A percentile compares a stretch with the other conserved stretches of the same genome.
Conservation (phyloP, 1,139 yeast genomes). For the Tardiomyces digboiensis region DNA sequence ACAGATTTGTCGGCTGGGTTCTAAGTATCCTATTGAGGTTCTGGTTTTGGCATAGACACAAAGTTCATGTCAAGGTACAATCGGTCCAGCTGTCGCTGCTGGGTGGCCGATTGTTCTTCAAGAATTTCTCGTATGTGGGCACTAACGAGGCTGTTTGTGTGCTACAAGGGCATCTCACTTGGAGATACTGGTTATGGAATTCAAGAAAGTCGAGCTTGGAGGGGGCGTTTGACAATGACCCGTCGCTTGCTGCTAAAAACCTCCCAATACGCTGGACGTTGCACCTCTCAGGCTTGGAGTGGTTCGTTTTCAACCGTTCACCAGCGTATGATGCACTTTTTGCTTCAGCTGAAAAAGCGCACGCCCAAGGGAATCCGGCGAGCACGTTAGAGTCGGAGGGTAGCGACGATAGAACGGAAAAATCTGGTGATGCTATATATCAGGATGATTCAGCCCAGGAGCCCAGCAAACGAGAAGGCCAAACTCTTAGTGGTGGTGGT, state of each 20-base stretch:
- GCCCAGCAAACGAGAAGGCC: neutral
- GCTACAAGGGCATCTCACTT: constrained; percentile 64
- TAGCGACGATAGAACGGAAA: neutral
- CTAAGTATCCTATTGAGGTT: constrained; percentile 43
- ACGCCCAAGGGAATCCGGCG: neutral
- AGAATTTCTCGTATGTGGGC: constrained; percentile 62
- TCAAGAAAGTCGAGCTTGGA: constrained; percentile 40
- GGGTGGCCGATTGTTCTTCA: constrained; percentile 76
- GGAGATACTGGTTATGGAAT: constrained; percentile 79
- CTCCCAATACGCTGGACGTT: constrained; percentile 53
- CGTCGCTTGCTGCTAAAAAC: constrained; percentile 20
- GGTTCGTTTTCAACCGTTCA: constrained; percentile 72
- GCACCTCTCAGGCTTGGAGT: constrained; percentile 66
- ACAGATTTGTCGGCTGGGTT: constrained; percentile 58
- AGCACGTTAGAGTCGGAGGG: neutral
- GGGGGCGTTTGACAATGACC: constrained; percentile 15
- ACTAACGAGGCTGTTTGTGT: constrained; percentile 62
- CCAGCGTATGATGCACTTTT: constrained; percentile 64
- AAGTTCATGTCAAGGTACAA: constrained; percentile 54
- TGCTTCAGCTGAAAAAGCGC: constrained; percentile 22
- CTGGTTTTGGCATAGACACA: constrained; percentile 53
- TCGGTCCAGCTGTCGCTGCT: constrained; percentile 65
- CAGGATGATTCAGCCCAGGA: neutral
- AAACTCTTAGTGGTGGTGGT: neutral
- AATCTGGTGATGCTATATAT: neutral